Base-by-base conservation (phyloP, 176 grass and related monocot species). In the Themeda triandra region DNA sequence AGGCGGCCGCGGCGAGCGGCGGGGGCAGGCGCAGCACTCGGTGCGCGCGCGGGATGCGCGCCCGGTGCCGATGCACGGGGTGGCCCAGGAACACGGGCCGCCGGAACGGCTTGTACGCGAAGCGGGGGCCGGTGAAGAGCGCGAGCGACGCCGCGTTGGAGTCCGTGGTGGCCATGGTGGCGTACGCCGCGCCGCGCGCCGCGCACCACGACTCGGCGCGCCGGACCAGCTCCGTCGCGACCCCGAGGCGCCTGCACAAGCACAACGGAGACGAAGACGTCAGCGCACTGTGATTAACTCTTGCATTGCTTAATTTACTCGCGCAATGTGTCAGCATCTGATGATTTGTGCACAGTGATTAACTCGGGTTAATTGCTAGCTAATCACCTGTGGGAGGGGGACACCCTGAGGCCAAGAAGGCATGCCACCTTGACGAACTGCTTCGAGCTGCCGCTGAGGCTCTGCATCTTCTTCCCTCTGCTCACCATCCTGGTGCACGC, bases 351-450 rank as follows among this genome's bases (percentile, higher is more conserved):
- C 1, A 7, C 4, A 67, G 28, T 82, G 31, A 77, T 45, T n/a
- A 40, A 39, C 30, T 80, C 19, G 29, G 63, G 13, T 28, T 72
- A 25, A 15, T 54, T 6, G 32, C 13, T 71, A 5, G 6, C 51
- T 28, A 37, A 24, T 82, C 73, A 95, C 93, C 93, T 85, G 86
- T 95, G 93, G 60, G 86, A 77, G 0, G 93, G 90, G 2, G 90
- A 95, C 71, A 95, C 93, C 53, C 93, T 82, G 58, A 95, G 90
- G 66, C 93, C 90, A 48, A 95, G 93, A 78, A 95, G 83, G 84
- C 89, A 92, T 25, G 86, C 93, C 21, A 90, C 80, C 80, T 92
- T 95, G 32, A 84, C 83, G 46, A 79, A 90, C 66, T 78, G 81
- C 78, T 66, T 66, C 18, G 60, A 48, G 45, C 76, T 40, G 58